These are phyloP conservation scores for Cercospora sp. DNA, from an alignment of 2,329 filamentous ascomycete species.

Conservation along the genomic window DNA sequence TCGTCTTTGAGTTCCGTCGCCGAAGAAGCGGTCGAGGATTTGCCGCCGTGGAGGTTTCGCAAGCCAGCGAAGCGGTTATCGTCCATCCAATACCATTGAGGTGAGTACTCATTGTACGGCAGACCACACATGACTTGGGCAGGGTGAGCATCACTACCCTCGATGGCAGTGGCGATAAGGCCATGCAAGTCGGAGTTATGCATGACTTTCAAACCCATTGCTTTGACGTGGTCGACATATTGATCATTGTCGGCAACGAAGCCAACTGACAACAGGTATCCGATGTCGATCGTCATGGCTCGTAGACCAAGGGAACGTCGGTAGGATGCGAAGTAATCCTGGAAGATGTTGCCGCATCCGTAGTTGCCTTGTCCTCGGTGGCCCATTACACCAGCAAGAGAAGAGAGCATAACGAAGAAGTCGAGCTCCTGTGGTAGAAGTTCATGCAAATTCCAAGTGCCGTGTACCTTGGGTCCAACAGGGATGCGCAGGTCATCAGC, in stretches of 20 bases:
- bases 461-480: slow-evolving; percentile 33
- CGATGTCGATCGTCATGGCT: slow-evolving; percentile 36
- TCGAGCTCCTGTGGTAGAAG: slow-evolving; percentile 30
- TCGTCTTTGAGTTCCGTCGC: slow-evolving; percentile 10
- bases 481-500: slow-evolving; percentile 16
- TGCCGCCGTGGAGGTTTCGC: background rate
- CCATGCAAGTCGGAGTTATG: slow-evolving; percentile 19
- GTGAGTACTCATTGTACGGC: slow-evolving; percentile 11
- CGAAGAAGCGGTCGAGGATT: background rate
- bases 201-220: slow-evolving; percentile 17
- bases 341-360: slow-evolving; percentile 44
- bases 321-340: slow-evolving; percentile 33
- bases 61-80: slow-evolving; percentile 15
- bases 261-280: slow-evolving; percentile 38
- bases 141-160: slow-evolving; percentile 7
- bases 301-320: slow-evolving; percentile 31
- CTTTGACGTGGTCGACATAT: slow-evolving; percentile 16
- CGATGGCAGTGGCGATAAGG: slow-evolving; percentile 16
- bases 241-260: slow-evolving; percentile 23
- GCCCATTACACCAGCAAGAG: slow-evolving; percentile 30
- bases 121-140: slow-evolving; percentile 14
- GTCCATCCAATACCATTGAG: slow-evolving; percentile 19
- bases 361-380: slow-evolving; percentile 44
- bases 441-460: slow-evolving; percentile 33
- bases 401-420: slow-evolving; percentile 38